Evolutionary conservation across 192 early-diverging fungal genomes (phyloP), one percentile per base, ranked within the genome.

Genomic region (Podila verticillata): DNA sequence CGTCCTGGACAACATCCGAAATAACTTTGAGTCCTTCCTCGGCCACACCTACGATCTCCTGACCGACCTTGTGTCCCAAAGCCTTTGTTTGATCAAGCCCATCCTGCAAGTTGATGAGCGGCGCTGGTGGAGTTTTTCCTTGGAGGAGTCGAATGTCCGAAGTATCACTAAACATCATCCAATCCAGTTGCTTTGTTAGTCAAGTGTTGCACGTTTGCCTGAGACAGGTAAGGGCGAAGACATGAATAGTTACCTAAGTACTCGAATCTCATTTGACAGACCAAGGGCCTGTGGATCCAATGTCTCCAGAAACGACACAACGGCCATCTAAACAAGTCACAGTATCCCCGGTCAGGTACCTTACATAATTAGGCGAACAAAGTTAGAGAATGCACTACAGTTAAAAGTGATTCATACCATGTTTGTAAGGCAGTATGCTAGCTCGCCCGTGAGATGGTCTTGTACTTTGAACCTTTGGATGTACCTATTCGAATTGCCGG

Each of bases 401-500:
- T 7, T 6, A 5, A 22, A n/a, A 13, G 10, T 24, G 17, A 56
- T 19, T 49, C 31, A 54, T 81, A 82, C 86, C 83, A 87, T 85
- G 65, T 87, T 87, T 1, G 86, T 87, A 4, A 87, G 68, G 28
- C 86, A 87, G 58, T 85, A 87, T 9, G 83, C 82, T 30, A 84
- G 81, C 32, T 85, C 82, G 7, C 86, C 84, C 31, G 70, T 71
- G 0, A 85, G 70, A 19, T 70, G 61, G 26, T 74, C 66, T 59
- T 75, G 72, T 10, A 71, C 75, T 34, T 85, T 70, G 61, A 83
- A 87, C n/a, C 86, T 66, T 48, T 87, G 86, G 30, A 85, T 87
- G 57, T 71, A 78, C 24, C 75, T 78, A 75, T 30, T 10, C 2
- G 9, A 54, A 63, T 22, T 63, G n/a, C n/a, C n/a, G 13, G 15